These are phyloP conservation scores for Hibiscus trionum DNA, from an alignment of 345 rosid genomes.

Conservation along the genomic window DNA sequence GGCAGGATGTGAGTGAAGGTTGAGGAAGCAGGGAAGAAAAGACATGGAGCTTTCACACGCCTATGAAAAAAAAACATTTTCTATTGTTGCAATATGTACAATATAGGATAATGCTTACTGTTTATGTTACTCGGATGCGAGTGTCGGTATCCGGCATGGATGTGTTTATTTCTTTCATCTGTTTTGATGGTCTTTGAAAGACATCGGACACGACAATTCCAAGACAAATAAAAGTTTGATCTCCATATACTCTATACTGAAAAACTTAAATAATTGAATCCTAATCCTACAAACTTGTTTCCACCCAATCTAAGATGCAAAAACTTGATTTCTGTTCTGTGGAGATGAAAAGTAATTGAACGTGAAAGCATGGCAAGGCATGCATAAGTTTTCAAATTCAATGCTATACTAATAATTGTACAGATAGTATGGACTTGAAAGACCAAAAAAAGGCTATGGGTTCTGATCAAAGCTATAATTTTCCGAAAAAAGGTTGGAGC, in stretches of 20 bases:
- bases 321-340: not conserved
- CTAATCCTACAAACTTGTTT: too few species aligned
- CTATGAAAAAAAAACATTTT: not conserved
- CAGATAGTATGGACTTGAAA: not conserved
- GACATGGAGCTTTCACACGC: not conserved
- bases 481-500: not conserved
- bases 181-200: not conserved
- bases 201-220: too few species aligned
- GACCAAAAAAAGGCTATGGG: not conserved
- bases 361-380: not conserved
- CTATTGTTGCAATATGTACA: not conserved
- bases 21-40: too few species aligned
- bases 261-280: too few species aligned
- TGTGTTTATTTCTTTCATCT: not conserved
- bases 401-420: slow-evolving; percentile 1
- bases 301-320: not conserved
- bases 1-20: too few species aligned
- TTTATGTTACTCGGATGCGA: not conserved
- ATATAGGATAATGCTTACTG: not conserved
- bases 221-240: too few species aligned
- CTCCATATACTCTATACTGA: too few species aligned
- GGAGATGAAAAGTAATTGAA: not conserved
- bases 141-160: not conserved
- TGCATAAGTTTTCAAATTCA: not conserved
- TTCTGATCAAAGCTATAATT: not conserved